phyloP scores from a whole-genome alignment of 768 basidiomycete genomes.

The Leucosporidium creatinivorum region DNA sequence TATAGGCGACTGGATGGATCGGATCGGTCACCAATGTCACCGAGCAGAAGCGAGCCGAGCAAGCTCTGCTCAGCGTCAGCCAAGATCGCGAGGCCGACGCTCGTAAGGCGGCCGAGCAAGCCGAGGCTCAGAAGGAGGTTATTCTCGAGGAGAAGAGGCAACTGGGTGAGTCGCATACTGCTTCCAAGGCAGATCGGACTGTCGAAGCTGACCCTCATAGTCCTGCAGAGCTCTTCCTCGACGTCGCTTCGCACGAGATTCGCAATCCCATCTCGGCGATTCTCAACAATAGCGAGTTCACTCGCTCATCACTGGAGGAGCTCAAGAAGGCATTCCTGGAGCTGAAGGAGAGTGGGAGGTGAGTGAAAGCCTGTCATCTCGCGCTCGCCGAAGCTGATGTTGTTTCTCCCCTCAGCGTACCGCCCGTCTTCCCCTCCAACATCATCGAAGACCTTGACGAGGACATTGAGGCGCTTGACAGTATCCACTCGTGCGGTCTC shows the following conservation, averaged over 20 bases:
- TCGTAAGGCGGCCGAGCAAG: background rate
- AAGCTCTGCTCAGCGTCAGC: background rate
- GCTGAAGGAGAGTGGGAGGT: too few relatives aligned
- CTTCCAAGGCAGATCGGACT: too few relatives aligned
- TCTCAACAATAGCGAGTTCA: background rate
- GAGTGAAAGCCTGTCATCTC: too few relatives aligned
- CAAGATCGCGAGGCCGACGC: background rate
- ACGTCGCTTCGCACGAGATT: slow-evolving; percentile 1
- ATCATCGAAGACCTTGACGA: slow-evolving; percentile 39
- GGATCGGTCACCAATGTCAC: background rate
- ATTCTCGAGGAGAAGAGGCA: too few relatives aligned
- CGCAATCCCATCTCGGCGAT: background rate
- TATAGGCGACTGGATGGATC: background rate
- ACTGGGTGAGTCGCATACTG: too few relatives aligned
- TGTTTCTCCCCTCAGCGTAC: background rate
- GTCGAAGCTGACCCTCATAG: background rate
- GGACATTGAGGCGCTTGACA: slow-evolving; percentile 34
- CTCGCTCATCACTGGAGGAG: background rate
- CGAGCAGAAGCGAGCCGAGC: background rate
- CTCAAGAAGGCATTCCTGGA: too few relatives aligned
- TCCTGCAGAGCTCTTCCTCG: background rate
- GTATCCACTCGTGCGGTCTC: background rate
- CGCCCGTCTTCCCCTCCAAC: too few relatives aligned
- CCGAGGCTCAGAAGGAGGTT: background rate
- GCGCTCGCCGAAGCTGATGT: background rate